Conservation (phyloP, 2,329 filamentous ascomycete genomes). For the Aureobasidium sp. region DNA sequence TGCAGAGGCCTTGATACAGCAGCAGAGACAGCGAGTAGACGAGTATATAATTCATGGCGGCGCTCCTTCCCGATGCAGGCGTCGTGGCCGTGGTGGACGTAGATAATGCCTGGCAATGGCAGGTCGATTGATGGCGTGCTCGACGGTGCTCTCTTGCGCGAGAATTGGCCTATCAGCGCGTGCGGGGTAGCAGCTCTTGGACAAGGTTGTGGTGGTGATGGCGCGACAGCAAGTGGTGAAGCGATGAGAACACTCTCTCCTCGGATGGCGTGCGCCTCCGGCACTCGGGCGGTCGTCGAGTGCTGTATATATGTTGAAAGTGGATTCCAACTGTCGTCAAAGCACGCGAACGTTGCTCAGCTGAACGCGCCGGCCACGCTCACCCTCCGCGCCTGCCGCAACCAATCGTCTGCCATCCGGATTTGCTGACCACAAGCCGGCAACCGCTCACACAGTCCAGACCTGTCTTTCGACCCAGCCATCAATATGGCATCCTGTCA, state of each 20-base stretch:
- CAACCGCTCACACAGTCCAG: background rate
- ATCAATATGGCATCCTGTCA: background rate
- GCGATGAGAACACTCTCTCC: background rate
- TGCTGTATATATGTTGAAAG: background rate
- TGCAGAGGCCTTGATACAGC: conserved; percentile 16
- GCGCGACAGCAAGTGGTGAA: background rate
- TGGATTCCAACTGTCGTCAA: background rate
- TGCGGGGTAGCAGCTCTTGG: conserved; percentile 8
- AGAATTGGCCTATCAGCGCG: conserved; percentile 9
- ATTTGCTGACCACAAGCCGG: background rate
- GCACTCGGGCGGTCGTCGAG: background rate
- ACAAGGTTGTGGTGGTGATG: background rate
- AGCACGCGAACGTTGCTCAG: conserved; percentile 1
- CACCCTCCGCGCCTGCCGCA: background rate
- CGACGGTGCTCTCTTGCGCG: conserved; percentile 1
- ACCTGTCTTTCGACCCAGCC: background rate
- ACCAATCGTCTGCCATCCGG: background rate
- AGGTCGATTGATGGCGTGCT: conserved; percentile 11
- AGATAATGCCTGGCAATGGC: background rate
- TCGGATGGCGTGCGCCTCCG: background rate
- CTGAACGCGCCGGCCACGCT: background rate
- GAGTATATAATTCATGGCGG: conserved; percentile 18
- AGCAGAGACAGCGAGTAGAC: conserved; percentile 20
- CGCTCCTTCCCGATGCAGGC: background rate
- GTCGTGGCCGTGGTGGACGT: too few relatives aligned